Conservation (phyloP, 495 filamentous ascomycete species). For the Penicillium waksmanii region DNA sequence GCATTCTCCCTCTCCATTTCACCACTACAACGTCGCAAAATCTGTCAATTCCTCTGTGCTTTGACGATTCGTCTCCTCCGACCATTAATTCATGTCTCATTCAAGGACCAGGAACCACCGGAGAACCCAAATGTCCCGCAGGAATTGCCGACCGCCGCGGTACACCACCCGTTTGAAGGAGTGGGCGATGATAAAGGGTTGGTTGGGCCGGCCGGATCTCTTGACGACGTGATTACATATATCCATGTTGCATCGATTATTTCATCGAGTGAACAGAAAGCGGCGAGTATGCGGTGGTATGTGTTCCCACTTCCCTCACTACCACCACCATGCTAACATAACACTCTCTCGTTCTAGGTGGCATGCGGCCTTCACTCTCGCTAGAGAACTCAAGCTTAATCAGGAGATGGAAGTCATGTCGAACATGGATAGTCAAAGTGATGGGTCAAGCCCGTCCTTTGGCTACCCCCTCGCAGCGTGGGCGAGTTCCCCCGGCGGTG, state of each 20-base stretch:
- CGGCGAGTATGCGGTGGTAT: slow-evolving; percentile 84
- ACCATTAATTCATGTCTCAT: slow-evolving; percentile 75
- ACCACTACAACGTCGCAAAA: slow-evolving; percentile 81
- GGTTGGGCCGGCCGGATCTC: slow-evolving; percentile 72
- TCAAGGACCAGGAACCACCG: slow-evolving; percentile 41
- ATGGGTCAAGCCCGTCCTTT: slow-evolving; percentile 41
- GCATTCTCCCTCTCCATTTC: slow-evolving; percentile 84
- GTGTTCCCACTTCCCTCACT: slow-evolving; percentile 2
- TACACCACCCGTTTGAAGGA: slow-evolving; percentile 58
- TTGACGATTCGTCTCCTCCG: slow-evolving; percentile 84
- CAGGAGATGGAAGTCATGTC: slow-evolving; percentile 75
- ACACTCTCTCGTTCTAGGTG: slow-evolving; percentile 58
- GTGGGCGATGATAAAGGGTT: slow-evolving; percentile 77
- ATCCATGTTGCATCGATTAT: slow-evolving; percentile 69
- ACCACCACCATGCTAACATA: slow-evolving; percentile 6
- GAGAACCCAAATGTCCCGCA: slow-evolving; percentile 34
- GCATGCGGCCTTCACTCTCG: slow-evolving; percentile 91
- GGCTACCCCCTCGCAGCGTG: slow-evolving; percentile 56
- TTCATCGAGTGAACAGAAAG: slow-evolving; percentile 93
- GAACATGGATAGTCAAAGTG: slow-evolving; percentile 39
- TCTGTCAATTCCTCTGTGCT: slow-evolving; percentile 89
- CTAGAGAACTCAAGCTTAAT: slow-evolving; percentile 91
- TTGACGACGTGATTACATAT: slow-evolving; percentile 66
- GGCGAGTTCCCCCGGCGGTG: slow-evolving; percentile 47
- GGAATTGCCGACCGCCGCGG: slow-evolving; percentile 34